phyloP scores from a whole-genome alignment of 2,329 filamentous ascomycete species.

The Talaromyces sp. region DNA sequence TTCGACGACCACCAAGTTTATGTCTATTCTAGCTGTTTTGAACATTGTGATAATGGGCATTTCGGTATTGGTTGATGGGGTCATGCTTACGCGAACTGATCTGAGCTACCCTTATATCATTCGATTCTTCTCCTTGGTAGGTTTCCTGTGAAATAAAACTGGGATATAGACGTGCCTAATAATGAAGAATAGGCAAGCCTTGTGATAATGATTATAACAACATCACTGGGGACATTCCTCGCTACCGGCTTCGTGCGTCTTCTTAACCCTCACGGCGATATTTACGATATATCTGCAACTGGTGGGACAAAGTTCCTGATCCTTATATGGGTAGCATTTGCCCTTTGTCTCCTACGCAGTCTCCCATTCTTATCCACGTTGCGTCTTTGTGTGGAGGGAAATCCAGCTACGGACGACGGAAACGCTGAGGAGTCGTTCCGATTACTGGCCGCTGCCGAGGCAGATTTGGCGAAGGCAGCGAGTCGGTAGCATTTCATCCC shows the following conservation, averaged over 20 bases:
- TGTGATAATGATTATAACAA: background rate
- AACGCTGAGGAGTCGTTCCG: background rate
- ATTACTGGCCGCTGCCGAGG: background rate
- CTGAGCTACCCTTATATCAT: background rate
- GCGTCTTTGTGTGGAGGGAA: background rate
- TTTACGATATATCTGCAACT: slow-evolving; percentile 1
- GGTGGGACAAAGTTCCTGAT: background rate
- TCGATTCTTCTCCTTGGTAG: background rate
- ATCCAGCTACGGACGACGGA: background rate
- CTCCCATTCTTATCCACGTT: background rate
- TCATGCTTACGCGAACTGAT: background rate
- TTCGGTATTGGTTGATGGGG: background rate
- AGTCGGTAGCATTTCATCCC: background rate
- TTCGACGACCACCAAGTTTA: background rate
- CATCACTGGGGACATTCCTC: background rate
- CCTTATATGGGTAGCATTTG: slow-evolving; percentile 2
- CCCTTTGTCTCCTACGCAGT: background rate
- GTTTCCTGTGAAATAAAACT: background rate
- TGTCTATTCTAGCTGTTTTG: background rate
- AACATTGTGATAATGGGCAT: slow-evolving; percentile 4
- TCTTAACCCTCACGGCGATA: background rate
- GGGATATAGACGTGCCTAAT: no score
- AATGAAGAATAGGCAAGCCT: background rate
- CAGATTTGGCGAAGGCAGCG: background rate
- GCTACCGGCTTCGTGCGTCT: background rate